phyloP scores from a whole-genome alignment of 495 filamentous ascomycete genomes.

The Hyaloscypha hepaticicola region DNA sequence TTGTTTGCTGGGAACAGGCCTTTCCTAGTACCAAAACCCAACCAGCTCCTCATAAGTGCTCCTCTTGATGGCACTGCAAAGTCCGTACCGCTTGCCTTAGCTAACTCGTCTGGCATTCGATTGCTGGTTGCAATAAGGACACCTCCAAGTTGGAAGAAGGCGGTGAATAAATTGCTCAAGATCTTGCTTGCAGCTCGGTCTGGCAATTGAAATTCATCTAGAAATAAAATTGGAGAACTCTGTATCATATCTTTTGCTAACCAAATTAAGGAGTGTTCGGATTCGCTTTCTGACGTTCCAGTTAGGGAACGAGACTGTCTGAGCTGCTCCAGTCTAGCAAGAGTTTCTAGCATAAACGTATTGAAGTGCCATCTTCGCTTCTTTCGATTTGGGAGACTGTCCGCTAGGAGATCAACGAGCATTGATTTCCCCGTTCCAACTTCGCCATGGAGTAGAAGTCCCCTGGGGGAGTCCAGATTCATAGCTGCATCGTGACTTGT shows the following conservation, averaged over 20 bases:
- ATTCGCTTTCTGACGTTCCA: slow-evolving; percentile 27
- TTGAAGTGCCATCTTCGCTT: slow-evolving; percentile 75
- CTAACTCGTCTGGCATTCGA: slow-evolving; percentile 70
- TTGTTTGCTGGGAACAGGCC: slow-evolving; percentile 52
- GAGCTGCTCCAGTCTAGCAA: slow-evolving; percentile 60
- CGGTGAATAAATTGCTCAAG: slow-evolving; percentile 66
- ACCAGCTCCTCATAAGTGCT: slow-evolving; percentile 47
- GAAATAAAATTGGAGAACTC: slow-evolving; percentile 66
- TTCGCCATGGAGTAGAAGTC: slow-evolving; percentile 66
- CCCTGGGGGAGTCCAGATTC: slow-evolving; percentile 59
- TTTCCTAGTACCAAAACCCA: slow-evolving; percentile 31
- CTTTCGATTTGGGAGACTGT: slow-evolving; percentile 61
- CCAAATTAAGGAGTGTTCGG: slow-evolving; percentile 63
- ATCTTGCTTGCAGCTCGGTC: slow-evolving; percentile 69
- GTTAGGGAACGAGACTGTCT: slow-evolving; percentile 38
- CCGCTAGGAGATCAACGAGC: slow-evolving; percentile 67
- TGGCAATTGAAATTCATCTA: slow-evolving; percentile 74
- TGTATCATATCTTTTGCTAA: slow-evolving; percentile 66
- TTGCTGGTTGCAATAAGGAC: slow-evolving; percentile 72
- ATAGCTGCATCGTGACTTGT: slow-evolving; percentile 63
- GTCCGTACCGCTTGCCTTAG: slow-evolving; percentile 62
- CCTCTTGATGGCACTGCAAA: slow-evolving; percentile 49
- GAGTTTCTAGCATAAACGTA: slow-evolving; percentile 69
- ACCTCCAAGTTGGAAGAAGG: slow-evolving; percentile 71
- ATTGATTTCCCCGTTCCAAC: slow-evolving; percentile 73